Conservation (phyloP, 495 filamentous ascomycete genomes). For the Talaromyces proteolyticus region DNA sequence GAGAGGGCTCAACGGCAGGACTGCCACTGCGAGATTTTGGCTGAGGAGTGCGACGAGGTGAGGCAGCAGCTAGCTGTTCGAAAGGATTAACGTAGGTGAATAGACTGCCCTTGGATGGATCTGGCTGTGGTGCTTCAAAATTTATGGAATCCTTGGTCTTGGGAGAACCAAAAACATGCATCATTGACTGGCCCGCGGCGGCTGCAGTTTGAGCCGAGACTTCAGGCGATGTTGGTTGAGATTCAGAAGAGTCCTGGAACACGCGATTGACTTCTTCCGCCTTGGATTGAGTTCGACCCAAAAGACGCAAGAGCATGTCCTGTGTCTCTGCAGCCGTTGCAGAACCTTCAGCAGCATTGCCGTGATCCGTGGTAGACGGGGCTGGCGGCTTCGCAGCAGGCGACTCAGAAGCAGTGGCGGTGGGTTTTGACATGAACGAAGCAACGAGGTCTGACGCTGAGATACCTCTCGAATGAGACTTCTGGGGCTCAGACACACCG, state of each 20-base stretch:
- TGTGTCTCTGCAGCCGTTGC: slow-evolving; percentile 47
- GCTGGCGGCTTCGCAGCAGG: slow-evolving; percentile 7
- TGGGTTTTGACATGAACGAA: slow-evolving; percentile 41
- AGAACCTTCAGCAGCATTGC: slow-evolving; percentile 8
- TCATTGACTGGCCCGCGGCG: slow-evolving; percentile 20
- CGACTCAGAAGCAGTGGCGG: slow-evolving; percentile 18
- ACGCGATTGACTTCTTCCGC: slow-evolving; percentile 11
- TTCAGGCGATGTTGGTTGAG: slow-evolving; percentile 6
- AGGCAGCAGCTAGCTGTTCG: slow-evolving; percentile 64
- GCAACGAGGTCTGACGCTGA: slow-evolving; percentile 62
- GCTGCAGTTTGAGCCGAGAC: slow-evolving; percentile 4
- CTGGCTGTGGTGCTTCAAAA: slow-evolving; percentile 17
- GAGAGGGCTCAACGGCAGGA: slow-evolving; percentile 22
- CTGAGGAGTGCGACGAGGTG: slow-evolving; percentile 47
- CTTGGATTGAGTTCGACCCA: slow-evolving; percentile 51
- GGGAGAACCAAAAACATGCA: slow-evolving; percentile 30
- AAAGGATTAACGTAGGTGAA: slow-evolving; percentile 82
- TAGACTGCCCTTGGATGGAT: slow-evolving; percentile 37
- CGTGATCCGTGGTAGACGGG: slow-evolving; percentile 16
- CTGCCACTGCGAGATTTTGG: slow-evolving; percentile 32
- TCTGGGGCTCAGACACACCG: slow-evolving; percentile 25
- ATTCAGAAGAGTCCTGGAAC: background rate
- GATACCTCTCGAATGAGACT: slow-evolving; percentile 44
- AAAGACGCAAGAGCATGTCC: slow-evolving; percentile 59
- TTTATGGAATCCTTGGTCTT: slow-evolving; percentile 17